These are phyloP conservation scores for Wilhelminamyces savonicus DNA, from an alignment of 805 yeast genomes.

Conservation along the genomic window DNA sequence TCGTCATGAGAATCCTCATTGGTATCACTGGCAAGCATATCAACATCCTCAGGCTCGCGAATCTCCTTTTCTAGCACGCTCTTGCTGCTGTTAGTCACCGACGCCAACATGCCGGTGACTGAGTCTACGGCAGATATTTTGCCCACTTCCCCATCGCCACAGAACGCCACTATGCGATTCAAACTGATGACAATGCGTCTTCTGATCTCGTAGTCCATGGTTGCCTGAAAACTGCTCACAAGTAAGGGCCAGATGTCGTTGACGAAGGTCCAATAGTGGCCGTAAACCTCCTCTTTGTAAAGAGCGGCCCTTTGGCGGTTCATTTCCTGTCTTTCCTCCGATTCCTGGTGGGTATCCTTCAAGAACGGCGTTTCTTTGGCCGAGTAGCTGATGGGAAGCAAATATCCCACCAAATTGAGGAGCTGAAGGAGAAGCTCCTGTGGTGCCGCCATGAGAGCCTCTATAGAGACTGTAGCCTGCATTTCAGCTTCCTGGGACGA, in stretches of 20 bases:
- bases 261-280: slow-evolving; percentile 29
- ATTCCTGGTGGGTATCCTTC: slow-evolving; percentile 12
- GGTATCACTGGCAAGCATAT: slow-evolving; percentile 5
- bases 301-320: slow-evolving; percentile 28
- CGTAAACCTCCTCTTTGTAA: slow-evolving; percentile 14
- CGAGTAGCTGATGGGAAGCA: slow-evolving; percentile 48
- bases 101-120: slow-evolving; percentile 50
- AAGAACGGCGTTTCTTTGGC: slow-evolving; percentile 24
- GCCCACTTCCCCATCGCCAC: slow-evolving; percentile 19
- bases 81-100: slow-evolving; percentile 54
- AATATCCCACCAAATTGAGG: slow-evolving; percentile 47
- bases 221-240: slow-evolving; percentile 61
- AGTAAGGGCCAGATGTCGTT: slow-evolving; percentile 45
- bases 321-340: slow-evolving; percentile 15
- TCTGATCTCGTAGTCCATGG: slow-evolving; percentile 63
- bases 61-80: slow-evolving; percentile 12
- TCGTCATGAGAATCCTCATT: slow-evolving; percentile 4
- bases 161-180: slow-evolving; percentile 43
- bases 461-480: slow-evolving; percentile 41
- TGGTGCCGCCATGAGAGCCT: slow-evolving; percentile 68
- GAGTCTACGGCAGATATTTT: too few relatives aligned
- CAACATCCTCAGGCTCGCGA: slow-evolving; percentile 7
- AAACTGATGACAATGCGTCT: slow-evolving; percentile 49
- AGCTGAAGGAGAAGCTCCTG: slow-evolving; percentile 54
- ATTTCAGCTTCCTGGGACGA: neutral